Evolutionary conservation across 1,284 basidiomycete species (phyloP).

Genomic region (Ceratobasidium sp.): DNA sequence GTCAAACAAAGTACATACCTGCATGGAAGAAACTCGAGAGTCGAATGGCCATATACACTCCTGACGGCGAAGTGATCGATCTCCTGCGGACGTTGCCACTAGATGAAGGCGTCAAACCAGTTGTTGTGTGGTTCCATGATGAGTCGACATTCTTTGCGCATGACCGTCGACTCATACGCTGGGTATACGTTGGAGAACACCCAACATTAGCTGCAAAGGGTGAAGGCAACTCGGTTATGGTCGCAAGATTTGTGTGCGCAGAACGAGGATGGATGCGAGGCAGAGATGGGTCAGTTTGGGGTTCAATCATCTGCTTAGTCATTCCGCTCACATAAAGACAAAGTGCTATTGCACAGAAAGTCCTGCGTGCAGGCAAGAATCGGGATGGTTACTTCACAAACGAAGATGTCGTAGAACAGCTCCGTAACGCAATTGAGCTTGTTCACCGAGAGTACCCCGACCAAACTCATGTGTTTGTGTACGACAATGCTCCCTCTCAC

Average conservation of each 20-base stretch:
- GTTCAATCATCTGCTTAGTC: no score
- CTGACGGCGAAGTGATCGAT: not conserved
- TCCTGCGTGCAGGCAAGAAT: constrained; percentile 60
- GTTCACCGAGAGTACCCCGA: constrained; percentile 52
- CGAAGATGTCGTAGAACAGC: constrained; percentile 53
- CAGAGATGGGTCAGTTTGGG: constrained; percentile 51
- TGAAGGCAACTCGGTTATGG: constrained; percentile 57
- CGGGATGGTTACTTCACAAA: constrained; percentile 57
- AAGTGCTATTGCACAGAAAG: constrained; percentile 47
- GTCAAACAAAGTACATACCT: constrained; percentile 36
- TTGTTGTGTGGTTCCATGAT: constrained; percentile 52
- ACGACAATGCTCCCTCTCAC: constrained; percentile 58
- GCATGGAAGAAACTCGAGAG: not conserved
- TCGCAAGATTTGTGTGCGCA: constrained; percentile 59
- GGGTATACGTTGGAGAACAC: constrained; percentile 51
- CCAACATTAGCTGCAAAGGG: constrained; percentile 56
- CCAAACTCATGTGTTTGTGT: constrained; percentile 53
- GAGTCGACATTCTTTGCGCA: constrained; percentile 59
- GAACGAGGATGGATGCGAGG: constrained; percentile 55
- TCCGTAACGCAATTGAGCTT: constrained; percentile 53
- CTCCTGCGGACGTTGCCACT: no score
- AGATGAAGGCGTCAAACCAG: constrained; percentile 10
- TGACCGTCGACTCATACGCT: constrained; percentile 52
- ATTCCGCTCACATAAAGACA: no score
- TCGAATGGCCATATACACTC: not conserved